Evolutionary conservation across 345 rosid genomes (phyloP).

Genomic region (Acer negundo): DNA sequence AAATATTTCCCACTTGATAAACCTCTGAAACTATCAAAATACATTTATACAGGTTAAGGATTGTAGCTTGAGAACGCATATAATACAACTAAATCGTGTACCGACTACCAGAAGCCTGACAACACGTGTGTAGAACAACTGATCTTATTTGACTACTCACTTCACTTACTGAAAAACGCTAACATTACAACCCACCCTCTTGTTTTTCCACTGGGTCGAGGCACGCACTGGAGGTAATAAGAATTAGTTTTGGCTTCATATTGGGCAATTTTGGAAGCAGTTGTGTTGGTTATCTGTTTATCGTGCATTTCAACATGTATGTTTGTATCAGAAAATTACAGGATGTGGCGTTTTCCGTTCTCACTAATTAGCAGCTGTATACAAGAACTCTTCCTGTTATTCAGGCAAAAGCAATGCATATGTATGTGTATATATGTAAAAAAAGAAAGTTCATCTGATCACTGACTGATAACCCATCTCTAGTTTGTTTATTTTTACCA

Average conservation of each 20-base stretch:
- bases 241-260: constrained; percentile 38
- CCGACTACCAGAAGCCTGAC: constrained; percentile 64
- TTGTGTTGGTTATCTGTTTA: constrained; percentile 22
- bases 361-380: constrained; percentile 35
- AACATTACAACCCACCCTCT: constrained; percentile 48
- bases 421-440: constrained; percentile 35
- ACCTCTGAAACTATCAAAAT: background rate
- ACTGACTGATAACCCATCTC: constrained; percentile 13
- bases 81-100: constrained; percentile 62
- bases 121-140: constrained; percentile 65
- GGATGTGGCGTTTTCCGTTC: constrained; percentile 24
- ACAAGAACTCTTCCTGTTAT: constrained; percentile 15
- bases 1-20: constrained; percentile 11
- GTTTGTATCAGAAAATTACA: constrained; percentile 25
- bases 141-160: constrained; percentile 64
- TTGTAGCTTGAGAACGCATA: constrained; percentile 88
- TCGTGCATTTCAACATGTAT: constrained; percentile 1
- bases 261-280: constrained; percentile 32
- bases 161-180: constrained; percentile 52
- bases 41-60: constrained; percentile 60
- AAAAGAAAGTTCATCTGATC: constrained; percentile 21
- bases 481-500: background rate
- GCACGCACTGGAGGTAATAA: constrained; percentile 38
- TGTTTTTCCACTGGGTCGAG: constrained; percentile 39
- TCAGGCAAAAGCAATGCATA: constrained; percentile 31